phyloP scores from a whole-genome alignment of 495 filamentous ascomycete genomes.

The Immersiella caudata region DNA sequence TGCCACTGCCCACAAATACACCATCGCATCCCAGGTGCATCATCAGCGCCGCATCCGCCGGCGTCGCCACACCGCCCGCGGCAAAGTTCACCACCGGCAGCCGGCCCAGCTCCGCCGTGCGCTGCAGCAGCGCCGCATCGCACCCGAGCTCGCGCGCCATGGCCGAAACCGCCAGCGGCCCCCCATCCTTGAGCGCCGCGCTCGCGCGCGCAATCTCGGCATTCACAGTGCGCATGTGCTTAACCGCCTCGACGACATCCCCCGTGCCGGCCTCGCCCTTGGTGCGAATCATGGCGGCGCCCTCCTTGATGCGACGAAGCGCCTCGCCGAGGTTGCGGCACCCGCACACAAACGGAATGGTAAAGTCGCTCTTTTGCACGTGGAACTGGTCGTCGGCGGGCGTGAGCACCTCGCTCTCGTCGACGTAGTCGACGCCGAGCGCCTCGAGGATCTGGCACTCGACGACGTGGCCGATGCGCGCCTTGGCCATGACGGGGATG shows the following conservation, averaged over 20 bases:
- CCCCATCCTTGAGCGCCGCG: conserved; percentile 59
- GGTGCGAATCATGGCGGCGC: conserved; percentile 97
- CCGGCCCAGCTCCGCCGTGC: conserved; percentile 83
- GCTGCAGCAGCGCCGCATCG: conserved; percentile 75
- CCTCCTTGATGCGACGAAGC: conserved; percentile 86
- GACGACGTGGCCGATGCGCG: conserved; percentile 95
- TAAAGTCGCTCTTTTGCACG: conserved; percentile 84
- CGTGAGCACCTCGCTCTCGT: conserved; percentile 93
- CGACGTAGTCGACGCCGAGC: conserved; percentile 95
- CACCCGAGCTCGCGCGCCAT: conserved; percentile 80
- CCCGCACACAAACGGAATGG: conserved; percentile 92
- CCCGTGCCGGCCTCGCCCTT: conserved; percentile 99
- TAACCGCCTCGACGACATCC: conserved; percentile 94
- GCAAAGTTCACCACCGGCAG: conserved; percentile 98
- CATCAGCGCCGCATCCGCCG: conserved; percentile 96
- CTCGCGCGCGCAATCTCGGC: conserved; percentile 77
- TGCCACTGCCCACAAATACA: conserved; percentile 94
- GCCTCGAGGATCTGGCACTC: conserved; percentile 98
- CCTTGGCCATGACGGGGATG: conserved; percentile 99
- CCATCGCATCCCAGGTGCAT: conserved; percentile 99
- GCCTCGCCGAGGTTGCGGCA: conserved; percentile 96
- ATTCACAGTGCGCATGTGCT: conserved; percentile 92
- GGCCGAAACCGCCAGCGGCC: conserved; percentile 68
- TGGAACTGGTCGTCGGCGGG: conserved; percentile 90
- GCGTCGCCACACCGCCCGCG: conserved; percentile 94